phyloP scores from a whole-genome alignment of 2,329 filamentous ascomycete species.

The Diaporthe capsici region DNA sequence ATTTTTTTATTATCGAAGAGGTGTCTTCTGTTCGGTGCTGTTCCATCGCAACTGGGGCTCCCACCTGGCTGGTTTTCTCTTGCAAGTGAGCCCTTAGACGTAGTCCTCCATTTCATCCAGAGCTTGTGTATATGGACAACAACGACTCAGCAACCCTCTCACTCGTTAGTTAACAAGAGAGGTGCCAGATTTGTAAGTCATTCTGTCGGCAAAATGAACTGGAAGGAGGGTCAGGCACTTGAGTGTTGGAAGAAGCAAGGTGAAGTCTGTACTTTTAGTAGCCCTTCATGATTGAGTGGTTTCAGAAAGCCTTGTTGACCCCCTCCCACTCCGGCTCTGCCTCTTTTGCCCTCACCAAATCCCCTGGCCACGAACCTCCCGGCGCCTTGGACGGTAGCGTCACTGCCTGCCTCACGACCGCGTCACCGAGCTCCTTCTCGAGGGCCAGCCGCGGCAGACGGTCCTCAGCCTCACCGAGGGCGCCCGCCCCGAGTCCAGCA shows the following conservation, averaged over 20 bases:
- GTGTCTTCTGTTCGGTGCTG: not conserved
- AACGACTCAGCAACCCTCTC: not conserved
- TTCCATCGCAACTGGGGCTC: not conserved
- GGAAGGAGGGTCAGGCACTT: not conserved
- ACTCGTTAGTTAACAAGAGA: not conserved
- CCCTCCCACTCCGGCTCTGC: constrained; percentile 46
- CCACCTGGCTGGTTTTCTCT: not conserved
- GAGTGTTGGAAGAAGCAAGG: not conserved
- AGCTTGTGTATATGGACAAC: not conserved
- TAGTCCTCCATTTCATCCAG: not conserved
- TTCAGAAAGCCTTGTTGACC: constrained; percentile 45
- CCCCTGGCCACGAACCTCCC: constrained; percentile 43
- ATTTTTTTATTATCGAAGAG: not conserved
- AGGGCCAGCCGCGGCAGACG: constrained; percentile 46
- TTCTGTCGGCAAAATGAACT: too few species aligned
- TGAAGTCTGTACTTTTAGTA: not conserved
- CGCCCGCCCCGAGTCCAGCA: constrained; percentile 6
- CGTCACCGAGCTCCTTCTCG: constrained; percentile 47
- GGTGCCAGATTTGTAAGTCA: not conserved
- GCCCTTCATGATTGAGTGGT: not conserved
- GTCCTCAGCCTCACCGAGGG: constrained; percentile 37
- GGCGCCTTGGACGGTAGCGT: constrained; percentile 44
- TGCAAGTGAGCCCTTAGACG: not conserved
- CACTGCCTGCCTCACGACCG: constrained; percentile 44
- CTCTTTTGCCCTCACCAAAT: constrained; percentile 44